Evolutionary conservation across 108 stramenopile species (phyloP).

Genomic region (Epithemia pelagica): DNA sequence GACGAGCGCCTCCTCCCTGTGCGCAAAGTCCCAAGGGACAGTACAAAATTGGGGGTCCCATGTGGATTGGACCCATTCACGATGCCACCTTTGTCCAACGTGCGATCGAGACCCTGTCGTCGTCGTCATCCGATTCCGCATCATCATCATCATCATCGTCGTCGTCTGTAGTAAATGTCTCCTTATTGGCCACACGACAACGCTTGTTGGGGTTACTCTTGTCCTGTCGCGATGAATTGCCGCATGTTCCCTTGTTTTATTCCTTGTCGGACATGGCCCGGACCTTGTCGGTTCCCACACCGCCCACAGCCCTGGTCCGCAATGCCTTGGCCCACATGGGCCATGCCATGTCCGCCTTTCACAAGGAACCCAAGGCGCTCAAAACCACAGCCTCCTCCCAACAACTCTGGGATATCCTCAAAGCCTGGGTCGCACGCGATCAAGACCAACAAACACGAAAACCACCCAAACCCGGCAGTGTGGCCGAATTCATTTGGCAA

Average conservation of each 20-base stretch:
- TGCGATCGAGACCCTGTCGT: constrained; percentile 62
- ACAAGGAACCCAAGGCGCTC: constrained; percentile 90
- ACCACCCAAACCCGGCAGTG: constrained; percentile 24
- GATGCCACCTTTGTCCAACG: constrained; percentile 70
- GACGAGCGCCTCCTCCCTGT: constrained; percentile 32
- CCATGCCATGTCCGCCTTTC: constrained; percentile 86
- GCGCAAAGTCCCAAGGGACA: constrained; percentile 71
- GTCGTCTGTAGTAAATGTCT: constrained; percentile 9
- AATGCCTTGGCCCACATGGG: constrained; percentile 90
- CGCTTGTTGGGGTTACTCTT: constrained; percentile 85
- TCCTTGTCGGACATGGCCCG: constrained; percentile 68
- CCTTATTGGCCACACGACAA: constrained; percentile 31
- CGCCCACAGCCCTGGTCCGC: constrained; percentile 61
- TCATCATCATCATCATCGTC: constrained; percentile 19
- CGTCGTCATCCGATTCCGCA: constrained; percentile 24
- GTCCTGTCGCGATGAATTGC: constrained; percentile 86
- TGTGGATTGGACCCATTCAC: constrained; percentile 95
- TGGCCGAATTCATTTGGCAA: constrained; percentile 65
- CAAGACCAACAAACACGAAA: constrained; percentile 52
- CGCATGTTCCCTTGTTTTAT: constrained; percentile 91
- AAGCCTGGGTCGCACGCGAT: constrained; percentile 88
- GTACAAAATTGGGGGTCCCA: constrained; percentile 90
- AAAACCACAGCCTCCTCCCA: constrained; percentile 93
- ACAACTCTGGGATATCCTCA: constrained; percentile 90
- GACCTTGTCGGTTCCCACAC: constrained; percentile 59